Base-by-base conservation (phyloP, 208 protist genomes). In the Leptomonas pyrrhocoris region DNA sequence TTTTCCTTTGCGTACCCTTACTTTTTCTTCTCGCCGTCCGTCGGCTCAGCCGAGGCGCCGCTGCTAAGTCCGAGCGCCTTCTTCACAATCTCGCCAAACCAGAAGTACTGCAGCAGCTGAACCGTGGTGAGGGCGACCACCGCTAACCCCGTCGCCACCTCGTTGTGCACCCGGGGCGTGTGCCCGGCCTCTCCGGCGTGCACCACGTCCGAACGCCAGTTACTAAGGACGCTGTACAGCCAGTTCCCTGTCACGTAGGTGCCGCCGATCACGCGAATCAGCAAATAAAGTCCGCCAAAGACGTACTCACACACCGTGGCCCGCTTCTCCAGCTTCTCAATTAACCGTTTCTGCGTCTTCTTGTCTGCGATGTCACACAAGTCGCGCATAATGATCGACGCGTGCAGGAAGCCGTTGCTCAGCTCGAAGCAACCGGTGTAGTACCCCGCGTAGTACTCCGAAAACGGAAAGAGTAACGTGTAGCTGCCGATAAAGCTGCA, bases 391-490 rank as follows among this genome's bases (percentile, higher is more conserved):
- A 91, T 84, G 23, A 64, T 68, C 0, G 90, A 83, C 18, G 80
- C 21, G 64, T 96, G 90, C 50, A 94, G 50, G 27, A 90, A 90
- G 21, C 76, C 78, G 60, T 96, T 96, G 66, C 76, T 89, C 25
- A 90, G 53, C 59, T 96, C 90, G 67, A 94, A 96, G 76, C 86
- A 92, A 49, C 90, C 90, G 5, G 79, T 94, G 79, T 90, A 96
- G 82, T 92, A 96, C 31, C 79, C 83, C 2, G 72, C 81, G 65
- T 89, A 90, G 54, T 84, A 56, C 51, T 96, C 88, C 2, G 86
- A 78, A 50, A 85, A 94, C 34, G 90, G 90, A 64, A 92, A 96
- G 36, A 79, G 78, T 16, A 94, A 80, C 27, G 76, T 73, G 73
- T 91, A 94, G 51, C 77, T 66, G 5, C 90, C 90, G 23, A 89